phyloP scores from a whole-genome alignment of 2,329 filamentous ascomycete species.

The Aureobasidium mangrovei region DNA sequence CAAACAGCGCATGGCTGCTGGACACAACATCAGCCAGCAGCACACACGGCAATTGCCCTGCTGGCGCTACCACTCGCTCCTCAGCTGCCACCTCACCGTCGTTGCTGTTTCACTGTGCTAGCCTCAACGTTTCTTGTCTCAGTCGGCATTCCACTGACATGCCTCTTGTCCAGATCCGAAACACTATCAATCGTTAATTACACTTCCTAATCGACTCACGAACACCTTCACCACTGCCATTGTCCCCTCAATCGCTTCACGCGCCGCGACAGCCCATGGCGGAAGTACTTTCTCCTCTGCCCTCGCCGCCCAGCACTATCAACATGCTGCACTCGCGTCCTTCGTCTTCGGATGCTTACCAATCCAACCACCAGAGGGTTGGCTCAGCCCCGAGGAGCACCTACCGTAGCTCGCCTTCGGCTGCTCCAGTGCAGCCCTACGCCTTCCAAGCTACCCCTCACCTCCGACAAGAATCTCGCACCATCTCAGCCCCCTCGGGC shows the following conservation, averaged over 20 bases:
- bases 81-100: neutral
- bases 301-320: conserved; percentile 39
- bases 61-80: neutral
- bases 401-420: conserved; percentile 33
- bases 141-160: neutral
- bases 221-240: neutral
- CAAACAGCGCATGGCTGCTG: conserved; percentile 8
- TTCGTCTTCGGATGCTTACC: conserved; percentile 40
- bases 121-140: neutral
- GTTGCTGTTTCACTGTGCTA: neutral
- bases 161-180: neutral
- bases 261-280: conserved; percentile 25
- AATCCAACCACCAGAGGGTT: conserved; percentile 32
- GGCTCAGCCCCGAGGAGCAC: conserved; percentile 34
- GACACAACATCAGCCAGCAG: conserved; percentile 7
- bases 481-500: conserved; percentile 43
- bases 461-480: conserved; percentile 48
- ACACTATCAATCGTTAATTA: conserved; percentile 9
- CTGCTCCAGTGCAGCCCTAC: conserved; percentile 41
- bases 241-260: neutral
- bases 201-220: conserved; percentile 3
- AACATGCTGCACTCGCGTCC: conserved; percentile 39
- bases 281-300: conserved; percentile 40
- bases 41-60: neutral
- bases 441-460: conserved; percentile 45